Evolutionary conservation across 2,329 filamentous ascomycete species (phyloP), one percentile per base, ranked within the genome.

Genomic region (Colletotrichum sp.): DNA sequence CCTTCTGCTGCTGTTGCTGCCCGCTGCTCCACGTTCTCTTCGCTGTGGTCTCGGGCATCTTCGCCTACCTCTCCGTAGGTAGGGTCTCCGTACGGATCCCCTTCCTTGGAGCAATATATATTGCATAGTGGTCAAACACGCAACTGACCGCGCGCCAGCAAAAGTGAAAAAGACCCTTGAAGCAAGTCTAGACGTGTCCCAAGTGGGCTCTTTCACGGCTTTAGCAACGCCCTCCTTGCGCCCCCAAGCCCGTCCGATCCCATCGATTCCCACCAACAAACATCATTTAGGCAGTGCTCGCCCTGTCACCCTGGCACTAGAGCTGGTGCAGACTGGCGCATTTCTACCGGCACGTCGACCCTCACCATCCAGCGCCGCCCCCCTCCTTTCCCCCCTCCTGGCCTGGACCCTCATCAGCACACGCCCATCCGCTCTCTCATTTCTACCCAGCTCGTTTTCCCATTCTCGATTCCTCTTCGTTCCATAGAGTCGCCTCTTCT

Each of bases 391-490:
- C 36, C 30, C 67, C 61, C 58, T 58, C 58, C 55, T 43, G 48
- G 66, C 30, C 72, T 61, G 36, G 73, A 73, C 73, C 73, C 73
- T 75, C 73, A 72, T 73, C 73, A 72, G 36, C 43, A 75, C 73
- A 72, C 69, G 38, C 69, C 70, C 60, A 67, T 75, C 73, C 73
- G 70, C 70, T 58, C 63, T 60, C 26, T 36, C 61, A 38, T 55
- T 55, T 36, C 38, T 32, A 34, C 24, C 48, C 28, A 24, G 26
- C 60, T 12, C 43, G 10, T 48, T 48, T 66, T 21, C 30, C 58
- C 18, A n/a, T 24, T 48, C 64, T 67, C 32, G 28, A 61, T 61
- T 34, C 58, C 32, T n/a, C 55, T 43, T 43, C 58, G 55, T 57
- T 36, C 60, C 58, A 32, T 34, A 32, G 28, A 43, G 73, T 57